Evolutionary conservation across 75 land plant genomes (phyloP), one percentile per base, ranked within the genome.

Genomic region (Pseudotsuga menziesii): DNA sequence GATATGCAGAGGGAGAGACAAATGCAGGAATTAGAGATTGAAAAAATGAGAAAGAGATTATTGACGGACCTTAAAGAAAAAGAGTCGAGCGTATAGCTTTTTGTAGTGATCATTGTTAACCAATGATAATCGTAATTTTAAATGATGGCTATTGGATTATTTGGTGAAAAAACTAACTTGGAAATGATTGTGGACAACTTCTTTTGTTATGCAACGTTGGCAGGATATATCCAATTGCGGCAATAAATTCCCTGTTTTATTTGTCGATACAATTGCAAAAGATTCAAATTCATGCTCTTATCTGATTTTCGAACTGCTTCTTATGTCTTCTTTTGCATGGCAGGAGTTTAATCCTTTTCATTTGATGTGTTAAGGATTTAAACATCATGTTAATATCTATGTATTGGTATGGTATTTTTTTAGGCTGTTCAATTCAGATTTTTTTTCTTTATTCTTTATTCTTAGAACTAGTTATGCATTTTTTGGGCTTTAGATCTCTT

Each of bases 1-100:
- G n/a, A 36, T 25, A 36, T 66, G 70, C 70, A 66, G 70, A 66
- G 70, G 70, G 44, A 66, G 70, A 66, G 41, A 19, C 35, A 66
- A 66, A 17, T 66, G 20, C 70, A 66, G 70, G 44, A 66, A 66
- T 17, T 66, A 19, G 70, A 66, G 36, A 66, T 66, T 36, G 70
- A 3, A 1, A 36, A 41, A 66, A 36, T 7, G 41, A 66, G 29
- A 35, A n/a, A 5, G 70, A 66, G 15, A 6, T 66, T 66, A 66
- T 66, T 66, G 36, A 36, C 41, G n/a, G 70, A 66, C 16, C 70
- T 36, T 35, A 66, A 66, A 66, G 70, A 66, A 36, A 66, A 66
- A 35, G 70, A 35, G 29, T 36, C 70, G 17, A 66, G 22, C 19
- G 20, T 66, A 19, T 66, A 66, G 70, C 35, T 1, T 36, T 36